phyloP scores from a whole-genome alignment of 257 asterid genomes.

The Solanum pinnatisectum region DNA sequence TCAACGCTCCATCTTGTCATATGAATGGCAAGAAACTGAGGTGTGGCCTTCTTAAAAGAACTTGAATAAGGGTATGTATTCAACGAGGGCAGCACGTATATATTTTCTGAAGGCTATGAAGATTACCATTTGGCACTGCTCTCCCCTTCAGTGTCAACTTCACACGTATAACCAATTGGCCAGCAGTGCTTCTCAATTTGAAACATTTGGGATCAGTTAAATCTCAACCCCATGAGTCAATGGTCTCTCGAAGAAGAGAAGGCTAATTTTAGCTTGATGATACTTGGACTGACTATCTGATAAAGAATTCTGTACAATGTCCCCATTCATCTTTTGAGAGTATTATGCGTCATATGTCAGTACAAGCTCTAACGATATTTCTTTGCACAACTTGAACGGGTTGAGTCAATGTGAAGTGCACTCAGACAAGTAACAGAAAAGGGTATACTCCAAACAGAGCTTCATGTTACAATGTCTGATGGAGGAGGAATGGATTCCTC shows the following conservation, averaged over 20 bases:
- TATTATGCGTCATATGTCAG: neutral
- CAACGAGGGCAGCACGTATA: neutral
- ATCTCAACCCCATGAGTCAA: neutral
- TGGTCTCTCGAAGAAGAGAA: neutral
- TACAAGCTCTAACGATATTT: neutral
- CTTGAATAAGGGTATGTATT: neutral
- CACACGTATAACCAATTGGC: neutral
- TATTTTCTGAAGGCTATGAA: neutral
- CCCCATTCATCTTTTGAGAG: neutral
- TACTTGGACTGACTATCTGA: neutral
- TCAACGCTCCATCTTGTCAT: neutral
- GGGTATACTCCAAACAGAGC: neutral
- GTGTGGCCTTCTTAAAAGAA: neutral
- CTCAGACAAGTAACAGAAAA: neutral
- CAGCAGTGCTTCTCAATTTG: neutral
- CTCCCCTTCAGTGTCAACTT: neutral
- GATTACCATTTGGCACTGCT: neutral
- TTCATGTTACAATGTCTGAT: neutral
- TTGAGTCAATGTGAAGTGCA: neutral
- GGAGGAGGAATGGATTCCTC: conserved; percentile 15
- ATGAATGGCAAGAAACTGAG: neutral
- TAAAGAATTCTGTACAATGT: neutral
- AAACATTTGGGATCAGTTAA: neutral
- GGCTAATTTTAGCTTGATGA: neutral
- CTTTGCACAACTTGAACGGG: neutral